phyloP scores from a whole-genome alignment of 1,139 yeast species.

The Arxiozyma slooffiae region DNA sequence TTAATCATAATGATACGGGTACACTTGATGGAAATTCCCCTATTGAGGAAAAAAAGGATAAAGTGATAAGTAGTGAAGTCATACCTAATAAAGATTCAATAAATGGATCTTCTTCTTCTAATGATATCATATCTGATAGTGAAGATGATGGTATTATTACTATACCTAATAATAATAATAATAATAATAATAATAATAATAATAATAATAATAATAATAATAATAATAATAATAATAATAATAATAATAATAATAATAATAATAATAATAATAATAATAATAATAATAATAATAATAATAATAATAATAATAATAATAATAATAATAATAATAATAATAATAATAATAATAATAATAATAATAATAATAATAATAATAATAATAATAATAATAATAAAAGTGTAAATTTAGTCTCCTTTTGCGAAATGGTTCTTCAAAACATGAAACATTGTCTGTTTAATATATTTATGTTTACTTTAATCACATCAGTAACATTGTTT shows the following conservation, averaged over 20 bases:
- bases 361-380: too few species aligned
- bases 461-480: background rate
- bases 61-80: background rate
- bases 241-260: too few species aligned
- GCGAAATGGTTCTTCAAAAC: background rate
- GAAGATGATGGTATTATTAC: background rate
- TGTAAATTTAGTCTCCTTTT: slow-evolving; percentile 10
- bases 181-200: too few species aligned
- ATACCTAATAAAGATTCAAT: background rate
- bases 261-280: too few species aligned
- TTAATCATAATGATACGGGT: background rate
- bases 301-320: too few species aligned
- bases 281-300: too few species aligned
- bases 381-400: too few species aligned
- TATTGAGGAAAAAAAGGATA: background rate
- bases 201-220: too few species aligned
- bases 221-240: too few species aligned
- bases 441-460: background rate
- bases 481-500: slow-evolving; percentile 14
- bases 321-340: too few species aligned
- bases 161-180: too few species aligned
- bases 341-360: too few species aligned
- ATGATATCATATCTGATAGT: background rate
- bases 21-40: background rate
- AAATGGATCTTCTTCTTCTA: background rate